Evolutionary conservation across 805 yeast genomes (phyloP).

Genomic region (Monosporozyma solicola): DNA sequence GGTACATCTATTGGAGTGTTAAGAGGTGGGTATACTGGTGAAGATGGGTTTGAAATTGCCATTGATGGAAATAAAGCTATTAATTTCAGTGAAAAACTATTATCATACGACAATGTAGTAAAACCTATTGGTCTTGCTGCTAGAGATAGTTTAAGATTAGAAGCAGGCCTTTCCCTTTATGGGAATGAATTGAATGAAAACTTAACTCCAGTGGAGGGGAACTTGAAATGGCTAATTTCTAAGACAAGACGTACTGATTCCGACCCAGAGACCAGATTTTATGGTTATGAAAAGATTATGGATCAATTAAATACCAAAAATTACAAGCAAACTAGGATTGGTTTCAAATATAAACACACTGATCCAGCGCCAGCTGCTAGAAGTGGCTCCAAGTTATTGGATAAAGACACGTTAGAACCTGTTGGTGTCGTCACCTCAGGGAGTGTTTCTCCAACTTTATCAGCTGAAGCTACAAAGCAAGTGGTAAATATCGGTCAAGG

Average conservation of each 20-base stretch:
- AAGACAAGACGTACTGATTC: slow-evolving; percentile 54
- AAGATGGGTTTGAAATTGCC: slow-evolving; percentile 93
- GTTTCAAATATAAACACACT: slow-evolving; percentile 46
- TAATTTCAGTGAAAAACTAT: slow-evolving; percentile 51
- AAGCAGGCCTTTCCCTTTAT: slow-evolving; percentile 97
- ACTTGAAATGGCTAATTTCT: slow-evolving; percentile 83
- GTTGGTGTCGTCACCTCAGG: slow-evolving; percentile 51
- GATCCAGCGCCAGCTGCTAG: slow-evolving; percentile 99
- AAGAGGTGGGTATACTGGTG: slow-evolving; percentile 97
- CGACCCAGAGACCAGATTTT: slow-evolving; percentile 42
- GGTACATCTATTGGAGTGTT: slow-evolving; percentile 60
- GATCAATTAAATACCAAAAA: slow-evolving; percentile 62
- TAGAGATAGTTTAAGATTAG: slow-evolving; percentile 87
- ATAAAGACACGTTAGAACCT: slow-evolving; percentile 46
- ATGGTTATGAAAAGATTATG: slow-evolving; percentile 66
- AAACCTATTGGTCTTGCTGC: slow-evolving; percentile 97
- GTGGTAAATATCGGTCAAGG: slow-evolving; percentile 80
- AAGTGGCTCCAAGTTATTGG: slow-evolving; percentile 57
- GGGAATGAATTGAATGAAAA: slow-evolving; percentile 82
- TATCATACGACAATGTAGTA: slow-evolving; percentile 47
- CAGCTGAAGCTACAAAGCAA: slow-evolving; percentile 27
- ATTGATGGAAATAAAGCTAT: slow-evolving; percentile 53
- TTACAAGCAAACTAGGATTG: slow-evolving; percentile 56
- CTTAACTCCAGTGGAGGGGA: slow-evolving; percentile 81
- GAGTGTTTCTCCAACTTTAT: slow-evolving; percentile 57